Evolutionary conservation across 148 eudicot species (phyloP), one percentile per base, ranked within the genome.

Genomic region (Cornus kousa): DNA sequence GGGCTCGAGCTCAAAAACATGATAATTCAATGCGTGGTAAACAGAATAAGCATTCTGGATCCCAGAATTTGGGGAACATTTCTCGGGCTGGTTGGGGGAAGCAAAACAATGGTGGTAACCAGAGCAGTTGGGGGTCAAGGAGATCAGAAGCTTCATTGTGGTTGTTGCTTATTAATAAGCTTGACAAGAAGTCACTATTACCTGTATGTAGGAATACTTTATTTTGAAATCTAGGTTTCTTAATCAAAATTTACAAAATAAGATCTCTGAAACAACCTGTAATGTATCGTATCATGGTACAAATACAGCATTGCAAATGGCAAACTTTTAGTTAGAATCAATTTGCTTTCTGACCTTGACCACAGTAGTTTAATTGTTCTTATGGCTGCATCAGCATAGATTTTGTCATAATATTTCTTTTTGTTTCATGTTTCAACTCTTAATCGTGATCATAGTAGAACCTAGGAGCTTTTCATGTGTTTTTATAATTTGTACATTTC

Each of bases 131-230:
- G 64, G 86, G 92, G 7, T 80, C 91, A 75, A 87, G 93, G 88
- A 92, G 95, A 89, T 89, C 97, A 68, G 99, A 96, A 81, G 89
- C 87, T 73, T 82, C 97, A 70, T 79, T 91, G 75, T 93, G 92
- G 98, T 77, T 87, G 72, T 88, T 84, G 80, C 98, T 96, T 70
- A 86, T 96, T 67, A 92, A 87, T 83, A 92, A 96, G 89, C 95
- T 96, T 50, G 85, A 85, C 66, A 96, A 91, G 87, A 87, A 77
- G 78, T 89, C 97, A 43, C 86, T 96, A 72, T 78, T 96, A 81
- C 99, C 99, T 70, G 99, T 96, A 93, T 76, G 99, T 83, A 35
- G 79, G 67, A 67, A 69, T 59, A 13, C 48, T 75, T 55, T 28
- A 37, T 73, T 68, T 81, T 75, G 22, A 72, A 37, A 73, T 32